A percentile compares a stretch with the other conserved stretches of the same genome.
These are phyloP conservation scores for Nakaseomyces nivariensis DNA, from an alignment of 1,139 yeast species.

Conservation along the genomic window DNA sequence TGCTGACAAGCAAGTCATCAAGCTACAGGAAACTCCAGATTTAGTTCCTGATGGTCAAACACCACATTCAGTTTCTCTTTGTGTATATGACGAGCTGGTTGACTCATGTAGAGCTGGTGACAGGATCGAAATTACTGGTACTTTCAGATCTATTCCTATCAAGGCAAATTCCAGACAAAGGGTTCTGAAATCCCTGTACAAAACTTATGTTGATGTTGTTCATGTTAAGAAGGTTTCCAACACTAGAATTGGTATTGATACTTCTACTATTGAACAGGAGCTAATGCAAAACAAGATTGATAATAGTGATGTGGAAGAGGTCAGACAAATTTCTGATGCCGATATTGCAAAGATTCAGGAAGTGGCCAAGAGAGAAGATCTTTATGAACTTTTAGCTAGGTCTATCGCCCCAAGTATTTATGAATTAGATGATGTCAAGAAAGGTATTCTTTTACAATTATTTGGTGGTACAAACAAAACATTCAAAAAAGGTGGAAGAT, in stretches of 20 bases:
- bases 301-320: conserved; percentile 54
- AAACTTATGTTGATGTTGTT: conserved; percentile 89
- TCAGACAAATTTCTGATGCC: conserved; percentile 54
- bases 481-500: conserved; percentile 83
- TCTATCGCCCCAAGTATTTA: conserved; percentile 93
- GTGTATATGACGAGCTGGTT: conserved; percentile 92
- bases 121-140: conserved; percentile 89
- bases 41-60: conserved; percentile 98
- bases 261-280: conserved; percentile 56
- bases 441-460: conserved; percentile 82
- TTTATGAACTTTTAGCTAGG: conserved; percentile 81
- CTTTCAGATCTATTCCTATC: conserved; percentile 86
- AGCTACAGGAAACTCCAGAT: conserved; percentile 95
- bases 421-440: conserved; percentile 93
- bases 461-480: conserved; percentile 94
- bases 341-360: conserved; percentile 58
- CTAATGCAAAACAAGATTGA: conserved; percentile 34
- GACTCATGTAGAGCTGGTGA: conserved; percentile 97
- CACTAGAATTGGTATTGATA: conserved; percentile 72
- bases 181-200: conserved; percentile 72
- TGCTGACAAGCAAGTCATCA: conserved; percentile 90
- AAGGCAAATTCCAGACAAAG: conserved; percentile 80
- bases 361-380: conserved; percentile 58
- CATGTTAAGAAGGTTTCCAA: conserved; percentile 82
- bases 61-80: conserved; percentile 88